A percentile compares a stretch with the other conserved stretches of the same genome.
These are phyloP conservation scores for Saccharomycopsis schoenii DNA, from an alignment of 805 yeast genomes.

Conservation along the genomic window DNA sequence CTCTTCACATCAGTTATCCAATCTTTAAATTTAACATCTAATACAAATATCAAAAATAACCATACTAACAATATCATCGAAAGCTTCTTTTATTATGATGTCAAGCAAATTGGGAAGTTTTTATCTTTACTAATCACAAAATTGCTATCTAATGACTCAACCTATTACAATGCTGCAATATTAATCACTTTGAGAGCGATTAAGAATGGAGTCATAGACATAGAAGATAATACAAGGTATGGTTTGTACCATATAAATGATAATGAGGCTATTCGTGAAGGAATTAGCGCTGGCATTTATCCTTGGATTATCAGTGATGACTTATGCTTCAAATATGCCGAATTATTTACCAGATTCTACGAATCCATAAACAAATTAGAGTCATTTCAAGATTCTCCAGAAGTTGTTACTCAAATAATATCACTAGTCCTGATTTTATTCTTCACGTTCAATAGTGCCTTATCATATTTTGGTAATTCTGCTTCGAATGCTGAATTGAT, in stretches of 20 bases:
- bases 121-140: background rate
- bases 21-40: background rate
- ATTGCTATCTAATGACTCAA: slow-evolving; percentile 1
- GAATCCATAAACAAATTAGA: slow-evolving; percentile 6
- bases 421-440: slow-evolving; percentile 34
- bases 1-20: slow-evolving; percentile 4
- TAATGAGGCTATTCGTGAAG: background rate
- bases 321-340: slow-evolving; percentile 9
- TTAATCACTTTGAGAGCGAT: slow-evolving; percentile 7
- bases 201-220: slow-evolving; percentile 15
- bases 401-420: slow-evolving; percentile 24
- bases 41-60: background rate
- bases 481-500: slow-evolving; percentile 18
- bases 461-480: slow-evolving; percentile 26
- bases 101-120: slow-evolving; percentile 7
- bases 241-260: slow-evolving; percentile 6
- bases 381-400: background rate
- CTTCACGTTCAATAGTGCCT: slow-evolving; percentile 28
- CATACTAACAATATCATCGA: background rate
- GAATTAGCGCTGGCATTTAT: background rate
- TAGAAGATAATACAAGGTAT: slow-evolving; percentile 3
- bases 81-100: slow-evolving; percentile 12
- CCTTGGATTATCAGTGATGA: slow-evolving; percentile 12
- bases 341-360: slow-evolving; percentile 4
- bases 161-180: slow-evolving; percentile 4